Evolutionary conservation across 2,329 filamentous ascomycete species (phyloP).

Genomic region (Neopestalotiopsis clavispora): DNA sequence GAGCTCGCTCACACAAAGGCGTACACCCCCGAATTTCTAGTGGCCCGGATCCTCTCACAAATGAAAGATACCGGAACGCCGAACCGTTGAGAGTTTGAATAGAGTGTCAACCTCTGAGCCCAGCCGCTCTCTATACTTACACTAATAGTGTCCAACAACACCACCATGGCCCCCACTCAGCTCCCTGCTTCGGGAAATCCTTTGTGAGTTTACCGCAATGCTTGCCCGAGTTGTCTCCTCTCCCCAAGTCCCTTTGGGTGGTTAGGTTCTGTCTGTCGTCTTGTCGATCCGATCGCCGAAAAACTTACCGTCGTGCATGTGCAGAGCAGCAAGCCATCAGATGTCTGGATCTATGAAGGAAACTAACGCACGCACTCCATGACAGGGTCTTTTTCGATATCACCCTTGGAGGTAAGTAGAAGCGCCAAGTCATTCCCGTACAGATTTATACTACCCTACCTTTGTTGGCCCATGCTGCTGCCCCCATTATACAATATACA

Average conservation of each 20-base stretch:
- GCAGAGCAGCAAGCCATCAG: not conserved
- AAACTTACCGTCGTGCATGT: not conserved
- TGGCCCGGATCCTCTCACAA: not conserved
- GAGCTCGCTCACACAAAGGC: not conserved
- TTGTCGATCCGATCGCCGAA: not conserved
- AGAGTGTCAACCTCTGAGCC: too few relatives aligned
- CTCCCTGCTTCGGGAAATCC: slow-evolving; percentile 48
- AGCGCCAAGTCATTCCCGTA: not conserved
- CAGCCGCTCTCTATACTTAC: too few relatives aligned
- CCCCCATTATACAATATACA: not conserved
- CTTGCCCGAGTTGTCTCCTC: not conserved
- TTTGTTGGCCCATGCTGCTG: not conserved
- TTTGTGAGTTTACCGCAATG: slow-evolving; percentile 38
- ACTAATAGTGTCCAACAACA: not conserved
- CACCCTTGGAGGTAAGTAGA: slow-evolving; percentile 72
- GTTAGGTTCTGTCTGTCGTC: slow-evolving; percentile 2
- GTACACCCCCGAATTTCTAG: not conserved
- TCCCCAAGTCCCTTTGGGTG: not conserved
- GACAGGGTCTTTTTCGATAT: slow-evolving; percentile 75
- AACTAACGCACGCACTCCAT: slow-evolving; percentile 3
- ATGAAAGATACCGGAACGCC: not conserved
- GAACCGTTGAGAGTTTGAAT: not conserved
- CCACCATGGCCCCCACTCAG: slow-evolving; percentile 41
- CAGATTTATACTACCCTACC: not conserved
- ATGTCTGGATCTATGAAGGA: not conserved